A percentile compares a stretch with the other conserved stretches of the same genome.
Conservation (phyloP, 805 yeast species). For the Vanderwaltozyma verrucispora region DNA sequence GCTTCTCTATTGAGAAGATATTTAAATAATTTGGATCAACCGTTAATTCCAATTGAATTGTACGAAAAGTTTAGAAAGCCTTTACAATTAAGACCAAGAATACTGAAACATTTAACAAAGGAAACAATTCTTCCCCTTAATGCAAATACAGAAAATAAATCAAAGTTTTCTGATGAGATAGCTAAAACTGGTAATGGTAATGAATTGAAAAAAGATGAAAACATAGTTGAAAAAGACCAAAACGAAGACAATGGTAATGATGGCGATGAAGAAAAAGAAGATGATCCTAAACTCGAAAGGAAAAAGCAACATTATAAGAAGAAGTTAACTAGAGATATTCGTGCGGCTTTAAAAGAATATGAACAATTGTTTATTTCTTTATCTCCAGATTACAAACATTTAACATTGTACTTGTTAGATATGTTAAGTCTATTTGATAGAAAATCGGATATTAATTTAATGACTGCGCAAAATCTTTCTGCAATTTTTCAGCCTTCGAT, state of each 20-base stretch:
- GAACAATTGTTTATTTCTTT: conserved; percentile 54
- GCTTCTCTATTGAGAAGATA: conserved; percentile 79
- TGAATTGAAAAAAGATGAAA: no score
- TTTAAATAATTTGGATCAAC: conserved; percentile 81
- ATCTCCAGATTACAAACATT: conserved; percentile 64
- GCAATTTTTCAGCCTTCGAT: conserved; percentile 95
- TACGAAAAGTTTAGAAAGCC: conserved; percentile 75
- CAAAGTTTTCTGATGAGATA: not conserved
- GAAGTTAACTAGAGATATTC: conserved; percentile 50
- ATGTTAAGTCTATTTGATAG: conserved; percentile 71
- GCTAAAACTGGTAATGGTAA: no score
- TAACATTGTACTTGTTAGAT: conserved; percentile 77
- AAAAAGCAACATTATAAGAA: conserved; percentile 40
- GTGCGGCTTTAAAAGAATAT: conserved; percentile 58
- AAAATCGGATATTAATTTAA: conserved; percentile 61
- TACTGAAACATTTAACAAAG: conserved; percentile 51
- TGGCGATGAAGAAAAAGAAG: conserved; percentile 10
- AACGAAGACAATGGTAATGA: conserved; percentile 3
- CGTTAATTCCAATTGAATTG: conserved; percentile 64
- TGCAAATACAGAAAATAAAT: conserved; percentile 19
- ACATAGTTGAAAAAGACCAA: not conserved
- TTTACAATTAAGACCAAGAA: conserved; percentile 47
- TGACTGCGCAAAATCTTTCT: conserved; percentile 87
- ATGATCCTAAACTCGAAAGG: conserved; percentile 10
- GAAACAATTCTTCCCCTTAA: conserved; percentile 18